phyloP scores from a whole-genome alignment of 257 asterid genomes.

The Linderniella brevidens region DNA sequence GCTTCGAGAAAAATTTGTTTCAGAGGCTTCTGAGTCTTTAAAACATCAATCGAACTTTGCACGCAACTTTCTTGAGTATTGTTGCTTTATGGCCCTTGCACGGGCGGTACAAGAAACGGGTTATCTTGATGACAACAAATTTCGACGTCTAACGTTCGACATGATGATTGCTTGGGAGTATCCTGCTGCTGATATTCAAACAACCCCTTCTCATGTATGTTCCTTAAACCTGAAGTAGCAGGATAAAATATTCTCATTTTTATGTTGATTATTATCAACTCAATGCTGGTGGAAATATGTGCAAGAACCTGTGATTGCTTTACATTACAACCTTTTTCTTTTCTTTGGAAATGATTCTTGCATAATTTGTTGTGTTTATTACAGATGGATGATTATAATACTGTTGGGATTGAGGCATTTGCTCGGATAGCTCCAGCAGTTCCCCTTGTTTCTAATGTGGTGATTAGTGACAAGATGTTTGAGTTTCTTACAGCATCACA shows the following conservation, averaged over 20 bases:
- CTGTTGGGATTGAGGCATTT: constrained; percentile 62
- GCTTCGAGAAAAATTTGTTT: constrained; percentile 60
- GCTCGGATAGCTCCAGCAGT: constrained; percentile 86
- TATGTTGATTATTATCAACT: too few relatives aligned
- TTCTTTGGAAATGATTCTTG: too few relatives aligned
- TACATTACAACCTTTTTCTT: too few relatives aligned
- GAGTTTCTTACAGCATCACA: constrained; percentile 63
- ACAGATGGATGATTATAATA: constrained; percentile 64
- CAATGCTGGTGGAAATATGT: too few relatives aligned
- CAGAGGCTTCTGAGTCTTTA: constrained; percentile 56
- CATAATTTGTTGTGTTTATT: neutral
- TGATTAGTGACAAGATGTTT: constrained; percentile 57
- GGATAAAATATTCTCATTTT: neutral
- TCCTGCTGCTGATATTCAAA: constrained; percentile 47
- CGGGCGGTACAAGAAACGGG: constrained; percentile 50
- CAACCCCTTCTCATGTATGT: constrained; percentile 6
- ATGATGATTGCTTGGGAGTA: constrained; percentile 98
- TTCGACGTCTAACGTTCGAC: constrained; percentile 89
- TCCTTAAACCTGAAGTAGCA: neutral
- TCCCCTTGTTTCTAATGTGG: constrained; percentile 62
- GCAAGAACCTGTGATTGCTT: too few relatives aligned
- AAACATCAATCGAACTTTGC: constrained; percentile 51
- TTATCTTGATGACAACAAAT: constrained; percentile 60
- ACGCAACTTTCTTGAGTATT: constrained; percentile 73
- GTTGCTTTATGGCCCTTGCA: constrained; percentile 82